Evolutionary conservation across 108 stramenopile species (phyloP), one percentile per base, ranked within the genome.

Genomic region (Fragilariopsis cylindrus): DNA sequence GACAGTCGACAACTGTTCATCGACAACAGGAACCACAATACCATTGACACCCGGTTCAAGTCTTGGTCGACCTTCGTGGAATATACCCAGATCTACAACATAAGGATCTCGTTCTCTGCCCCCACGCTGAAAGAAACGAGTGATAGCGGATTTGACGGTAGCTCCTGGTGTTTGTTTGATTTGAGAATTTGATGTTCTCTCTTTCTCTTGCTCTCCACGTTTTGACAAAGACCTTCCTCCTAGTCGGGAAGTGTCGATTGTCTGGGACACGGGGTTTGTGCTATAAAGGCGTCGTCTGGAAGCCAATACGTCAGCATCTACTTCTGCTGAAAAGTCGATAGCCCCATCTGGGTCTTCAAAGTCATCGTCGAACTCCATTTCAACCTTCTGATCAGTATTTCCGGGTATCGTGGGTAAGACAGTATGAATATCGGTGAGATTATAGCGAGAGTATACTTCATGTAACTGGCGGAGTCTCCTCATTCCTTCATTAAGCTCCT

Each of bases 1-100:
- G 40, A 97, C 88, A 7, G 96, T 96, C 21, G 92, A 92, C 0
- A 93, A 90, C 57, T 95, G 92, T 47, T 98, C 96, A 73, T 98
- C 98, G 66, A 94, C 82, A 1, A 98, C 98, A 42, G 93, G 94
- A 47, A 98, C 84, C 54, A 98, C 88, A 63, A 94, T 82, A 42
- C 96, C 96, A 70, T 92, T 81, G 9, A 89, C 84, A 8, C 98
- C 96, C 7, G 96, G 92, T 58, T 91, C 89, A 3, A 98, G 86
- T 42, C 95, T 73, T 30, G 94, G 96, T 65, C 98, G 76, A 9
- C 98, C 98, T 65, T 93, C 87, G 4, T 74, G 84, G 60, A 98
- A 95, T 15, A 96, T 81, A 7, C 96, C 95, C 57, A 98, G 80
- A 76, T 96, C 88, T 8, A 98, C 96, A 56, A 87, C 63, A 67